Percentiles rank a stretch among this genome's conserved stretches.
These are phyloP conservation scores for Closterium sp. DNA, from an alignment of 139 green algal species.

Conservation along the genomic window DNA sequence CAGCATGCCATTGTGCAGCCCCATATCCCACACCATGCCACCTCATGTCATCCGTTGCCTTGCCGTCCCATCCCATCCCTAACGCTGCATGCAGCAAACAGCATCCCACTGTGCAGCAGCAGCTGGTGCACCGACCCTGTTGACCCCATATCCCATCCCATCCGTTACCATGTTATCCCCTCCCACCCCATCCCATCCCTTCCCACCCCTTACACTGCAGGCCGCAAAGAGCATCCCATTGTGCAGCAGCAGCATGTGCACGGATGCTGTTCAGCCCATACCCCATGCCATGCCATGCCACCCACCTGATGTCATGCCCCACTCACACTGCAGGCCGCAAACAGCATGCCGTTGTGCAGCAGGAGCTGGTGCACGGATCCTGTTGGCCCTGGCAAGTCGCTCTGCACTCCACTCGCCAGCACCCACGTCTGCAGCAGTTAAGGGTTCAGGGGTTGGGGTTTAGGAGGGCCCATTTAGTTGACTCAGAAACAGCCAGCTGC, in stretches of 20 bases:
- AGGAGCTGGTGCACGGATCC: background rate
- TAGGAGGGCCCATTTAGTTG: too few relatives aligned
- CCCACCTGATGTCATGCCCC: too few relatives aligned
- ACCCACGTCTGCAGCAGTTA: background rate
- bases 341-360: too few relatives aligned
- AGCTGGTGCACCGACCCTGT: constrained; percentile 60
- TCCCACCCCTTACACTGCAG: background rate
- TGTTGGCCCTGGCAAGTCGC: constrained; percentile 58
- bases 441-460: too few relatives aligned
- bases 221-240: too few relatives aligned
- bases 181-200: too few relatives aligned
- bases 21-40: background rate
- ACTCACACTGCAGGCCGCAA: too few relatives aligned
- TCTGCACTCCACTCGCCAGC: background rate
- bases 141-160: constrained; percentile 47
- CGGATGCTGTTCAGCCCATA: background rate
- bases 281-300: too few relatives aligned
- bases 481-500: too few relatives aligned
- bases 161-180: background rate
- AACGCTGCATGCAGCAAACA: constrained; percentile 61
- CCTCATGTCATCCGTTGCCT: background rate
- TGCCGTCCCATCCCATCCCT: background rate
- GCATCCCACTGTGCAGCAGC: constrained; percentile 43
- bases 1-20: background rate
- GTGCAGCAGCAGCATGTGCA: too few relatives aligned